Base-by-base conservation (phyloP, 345 rosid species). In the Punica granatum region DNA sequence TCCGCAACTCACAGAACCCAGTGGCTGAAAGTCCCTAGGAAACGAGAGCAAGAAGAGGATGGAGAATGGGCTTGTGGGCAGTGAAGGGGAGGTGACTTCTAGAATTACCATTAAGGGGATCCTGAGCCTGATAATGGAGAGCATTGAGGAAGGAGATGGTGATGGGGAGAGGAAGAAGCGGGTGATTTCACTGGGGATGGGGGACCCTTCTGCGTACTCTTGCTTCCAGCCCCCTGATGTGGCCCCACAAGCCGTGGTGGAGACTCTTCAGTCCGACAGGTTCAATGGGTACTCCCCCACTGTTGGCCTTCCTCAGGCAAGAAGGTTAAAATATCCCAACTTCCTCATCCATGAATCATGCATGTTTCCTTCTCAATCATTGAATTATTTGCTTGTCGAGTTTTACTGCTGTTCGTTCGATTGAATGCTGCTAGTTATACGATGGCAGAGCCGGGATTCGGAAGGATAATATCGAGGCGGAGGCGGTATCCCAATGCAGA, bases 271-370 rank as follows among this genome's bases (percentile, higher is more conserved):
- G 60, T 94, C 92, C 32, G 75, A 81, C 16, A 89, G 83, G 65
- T 94, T 94, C 77, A 84, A 94, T 82, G 97, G 99, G 54, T 94
- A 94, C 73, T 70, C 99, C 28, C 99, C 99, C 28, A 86, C 97
- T 10, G 88, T 81, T 61, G 96, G 99, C 65, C 97, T 91, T 70
- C 95, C 96, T 25, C 95, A 85, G 73, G 65, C 96, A 14, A 88
- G 97, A 83, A 90, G 97, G 99, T 89, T 42, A 44, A n/a, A 14
- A 1, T 0, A 66, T 16, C 30, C 10, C 58, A n/a, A 10, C 2
- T 51, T 23, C 10, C 28, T 30, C 1, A 43, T 43, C 15, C n/a
- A n/a, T n/a, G n/a, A n/a, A n/a, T n/a, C n/a, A 43, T 43, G 19
- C 15, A 43, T 44, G 6, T 49, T 1, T 49, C 21, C 28, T 49